phyloP scores from a whole-genome alignment of 352 stramenopile genomes.

The Globisporangium splendens region DNA sequence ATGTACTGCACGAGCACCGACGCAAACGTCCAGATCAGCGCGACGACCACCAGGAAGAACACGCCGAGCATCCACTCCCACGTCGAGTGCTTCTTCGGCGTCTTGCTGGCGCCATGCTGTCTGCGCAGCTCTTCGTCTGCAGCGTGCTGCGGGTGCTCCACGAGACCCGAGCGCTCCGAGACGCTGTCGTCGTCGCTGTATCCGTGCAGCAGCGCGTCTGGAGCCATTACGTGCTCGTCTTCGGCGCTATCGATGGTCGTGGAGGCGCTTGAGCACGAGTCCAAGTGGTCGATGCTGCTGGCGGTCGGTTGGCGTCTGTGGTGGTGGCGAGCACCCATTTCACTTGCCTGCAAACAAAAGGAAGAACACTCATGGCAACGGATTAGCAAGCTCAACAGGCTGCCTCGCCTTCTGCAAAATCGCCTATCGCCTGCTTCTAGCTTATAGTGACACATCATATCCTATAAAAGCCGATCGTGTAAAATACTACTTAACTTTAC shows the following conservation, averaged over 20 bases:
- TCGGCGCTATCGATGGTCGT: background rate
- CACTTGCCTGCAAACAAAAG: background rate
- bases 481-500: slow-evolving; percentile 3
- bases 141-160: slow-evolving; percentile 7
- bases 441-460: too few relatives aligned
- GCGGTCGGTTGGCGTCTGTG: slow-evolving; percentile 6
- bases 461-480: background rate
- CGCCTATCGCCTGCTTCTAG: too few relatives aligned
- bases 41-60: slow-evolving; percentile 68
- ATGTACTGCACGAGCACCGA: slow-evolving; percentile 89
- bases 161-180: slow-evolving; percentile 27
- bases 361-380: slow-evolving; percentile 3
- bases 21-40: slow-evolving; percentile 81
- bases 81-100: slow-evolving; percentile 23
- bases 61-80: slow-evolving; percentile 73
- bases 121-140: background rate
- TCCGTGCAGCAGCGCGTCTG: slow-evolving; percentile 7
- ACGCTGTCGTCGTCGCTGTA: slow-evolving; percentile 8
- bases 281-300: background rate
- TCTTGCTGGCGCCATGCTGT: slow-evolving; percentile 4
- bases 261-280: background rate
- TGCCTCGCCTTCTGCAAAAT: background rate
- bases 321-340: slow-evolving; percentile 9
- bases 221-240: slow-evolving; percentile 1
- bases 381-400: background rate